Percentiles rank a stretch among this genome's conserved stretches.
Evolutionary conservation across 1,284 basidiomycete genomes (phyloP).

Genomic region (Fomitopsis betulina): DNA sequence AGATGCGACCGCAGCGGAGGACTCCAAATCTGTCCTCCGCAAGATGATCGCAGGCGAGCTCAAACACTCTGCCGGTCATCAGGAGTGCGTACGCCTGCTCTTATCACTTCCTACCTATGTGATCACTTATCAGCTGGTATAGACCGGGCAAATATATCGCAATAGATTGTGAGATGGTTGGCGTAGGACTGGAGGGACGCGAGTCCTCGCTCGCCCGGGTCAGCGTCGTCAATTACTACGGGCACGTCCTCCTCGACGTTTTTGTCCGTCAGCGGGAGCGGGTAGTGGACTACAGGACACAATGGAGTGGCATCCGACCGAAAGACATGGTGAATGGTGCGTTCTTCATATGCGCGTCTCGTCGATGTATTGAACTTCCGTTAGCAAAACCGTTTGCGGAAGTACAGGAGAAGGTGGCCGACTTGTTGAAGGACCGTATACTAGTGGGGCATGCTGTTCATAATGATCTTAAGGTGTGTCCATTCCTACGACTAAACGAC

Average conservation of each 20-base stretch:
- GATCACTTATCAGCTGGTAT: background rate
- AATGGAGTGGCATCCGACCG: conserved; percentile 84
- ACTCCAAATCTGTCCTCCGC: conserved; percentile 41
- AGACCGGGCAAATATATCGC: conserved; percentile 80
- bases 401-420: conserved; percentile 79
- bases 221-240: conserved; percentile 89
- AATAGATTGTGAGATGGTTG: conserved; percentile 98
- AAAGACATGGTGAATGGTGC: conserved; percentile 70
- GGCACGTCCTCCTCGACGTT: conserved; percentile 76
- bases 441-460: conserved; percentile 93
- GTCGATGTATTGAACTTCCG: too few relatives aligned
- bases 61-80: conserved; percentile 35
- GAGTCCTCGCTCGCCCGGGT: conserved; percentile 89
- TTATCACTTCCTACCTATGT: background rate
- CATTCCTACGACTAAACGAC: background rate
- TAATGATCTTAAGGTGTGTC: conserved; percentile 82
- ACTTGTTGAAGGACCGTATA: conserved; percentile 75
- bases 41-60: conserved; percentile 49
- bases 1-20: conserved; percentile 39
- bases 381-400: conserved; percentile 76
- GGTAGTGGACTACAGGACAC: conserved; percentile 92
- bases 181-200: conserved; percentile 77
- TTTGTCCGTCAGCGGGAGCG: conserved; percentile 87
- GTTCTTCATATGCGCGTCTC: conserved; percentile 14
- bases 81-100: conserved; percentile 35